Evolutionary conservation across 768 basidiomycete genomes (phyloP).

Genomic region (Pulveroboletus sp.): DNA sequence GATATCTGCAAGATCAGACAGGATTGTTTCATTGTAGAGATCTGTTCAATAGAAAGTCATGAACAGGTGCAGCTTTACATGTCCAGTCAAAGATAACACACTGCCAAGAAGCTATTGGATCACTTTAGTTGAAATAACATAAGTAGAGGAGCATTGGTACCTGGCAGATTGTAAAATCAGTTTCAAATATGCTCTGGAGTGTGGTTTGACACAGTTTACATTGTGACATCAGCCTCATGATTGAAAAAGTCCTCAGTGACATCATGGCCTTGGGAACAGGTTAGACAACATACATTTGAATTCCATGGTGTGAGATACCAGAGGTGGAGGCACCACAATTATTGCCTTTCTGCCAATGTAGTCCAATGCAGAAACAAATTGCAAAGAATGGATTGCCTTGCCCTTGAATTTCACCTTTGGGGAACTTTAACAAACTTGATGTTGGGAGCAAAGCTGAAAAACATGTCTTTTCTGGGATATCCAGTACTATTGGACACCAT

Average conservation of each 20-base stretch:
- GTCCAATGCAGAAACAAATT: conserved; percentile 44
- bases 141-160: conserved; percentile 25
- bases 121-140: conserved; percentile 12
- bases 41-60: neutral
- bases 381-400: conserved; percentile 45
- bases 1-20: conserved; percentile 20
- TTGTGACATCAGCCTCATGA: conserved; percentile 28
- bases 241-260: conserved; percentile 34
- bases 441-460: neutral
- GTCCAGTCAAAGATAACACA: neutral
- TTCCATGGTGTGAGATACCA: conserved; percentile 27
- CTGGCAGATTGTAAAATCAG: conserved; percentile 9
- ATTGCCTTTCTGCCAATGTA: conserved; percentile 60
- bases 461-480: conserved; percentile 39
- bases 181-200: neutral
- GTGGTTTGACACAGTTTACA: conserved; percentile 8
- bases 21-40: conserved; percentile 17
- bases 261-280: conserved; percentile 28
- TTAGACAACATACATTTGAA: conserved; percentile 2
- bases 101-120: conserved; percentile 8
- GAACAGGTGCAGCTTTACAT: neutral
- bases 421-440: neutral
- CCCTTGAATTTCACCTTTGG: conserved; percentile 50
- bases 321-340: conserved; percentile 67
- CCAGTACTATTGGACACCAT: conserved; percentile 41